A percentile compares a stretch with the other conserved stretches of the same genome.
Evolutionary conservation across 2,329 filamentous ascomycete genomes (phyloP).

Genomic region (Ceratocystis harringtonii): DNA sequence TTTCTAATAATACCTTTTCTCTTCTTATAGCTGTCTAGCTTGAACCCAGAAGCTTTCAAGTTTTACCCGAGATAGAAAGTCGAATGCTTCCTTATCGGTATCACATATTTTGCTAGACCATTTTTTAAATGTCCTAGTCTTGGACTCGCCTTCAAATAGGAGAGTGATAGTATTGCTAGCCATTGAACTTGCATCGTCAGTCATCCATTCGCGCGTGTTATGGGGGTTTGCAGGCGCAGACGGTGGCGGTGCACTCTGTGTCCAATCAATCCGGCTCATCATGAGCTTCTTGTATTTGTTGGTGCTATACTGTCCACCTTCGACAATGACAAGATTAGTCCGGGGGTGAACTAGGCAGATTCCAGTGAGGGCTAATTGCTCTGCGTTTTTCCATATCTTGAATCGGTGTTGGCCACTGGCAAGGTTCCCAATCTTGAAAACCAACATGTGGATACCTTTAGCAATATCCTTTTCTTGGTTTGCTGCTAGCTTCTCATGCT

Average conservation of each 20-base stretch:
- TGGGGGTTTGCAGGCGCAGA: conserved; percentile 45
- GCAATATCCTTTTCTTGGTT: conserved; percentile 82
- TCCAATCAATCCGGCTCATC: conserved; percentile 89
- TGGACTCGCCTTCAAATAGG: conserved; percentile 83
- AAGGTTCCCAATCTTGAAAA: conserved; percentile 81
- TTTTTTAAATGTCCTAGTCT: conserved; percentile 64
- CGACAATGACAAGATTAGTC: conserved; percentile 78
- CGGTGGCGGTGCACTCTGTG: conserved; percentile 63
- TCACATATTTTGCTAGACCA: conserved; percentile 89
- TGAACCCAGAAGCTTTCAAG: conserved; percentile 79
- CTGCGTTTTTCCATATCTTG: conserved; percentile 83
- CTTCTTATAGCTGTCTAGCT: conserved; percentile 9
- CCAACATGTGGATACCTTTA: conserved; percentile 70
- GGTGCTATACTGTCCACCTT: conserved; percentile 74
- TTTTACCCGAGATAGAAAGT: conserved; percentile 62
- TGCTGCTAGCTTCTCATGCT: conserved; percentile 61
- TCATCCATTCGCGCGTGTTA: conserved; percentile 58
- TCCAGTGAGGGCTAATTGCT: conserved; percentile 73
- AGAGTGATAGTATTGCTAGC: conserved; percentile 67
- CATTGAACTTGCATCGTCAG: conserved; percentile 67
- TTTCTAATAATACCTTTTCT: neutral
- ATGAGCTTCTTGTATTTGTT: conserved; percentile 83
- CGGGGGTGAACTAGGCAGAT: conserved; percentile 85
- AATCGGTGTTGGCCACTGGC: conserved; percentile 87
- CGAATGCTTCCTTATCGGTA: conserved; percentile 75